A percentile compares a stretch with the other conserved stretches of the same genome.
Evolutionary conservation across 106 monocot genomes (phyloP).

Genomic region (Allium fistulosum): DNA sequence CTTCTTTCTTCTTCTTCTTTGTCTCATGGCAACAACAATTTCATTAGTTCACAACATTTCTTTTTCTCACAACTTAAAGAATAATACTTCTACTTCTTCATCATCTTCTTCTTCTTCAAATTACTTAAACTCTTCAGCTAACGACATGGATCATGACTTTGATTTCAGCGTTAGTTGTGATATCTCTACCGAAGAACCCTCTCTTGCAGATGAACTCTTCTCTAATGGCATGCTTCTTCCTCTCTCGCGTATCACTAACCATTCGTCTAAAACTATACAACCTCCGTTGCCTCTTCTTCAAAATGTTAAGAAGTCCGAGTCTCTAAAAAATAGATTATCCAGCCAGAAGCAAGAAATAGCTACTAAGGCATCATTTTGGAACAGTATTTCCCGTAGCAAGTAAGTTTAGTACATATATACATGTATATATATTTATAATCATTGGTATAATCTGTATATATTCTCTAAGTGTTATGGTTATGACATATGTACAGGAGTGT

Average conservation of each 20-base stretch:
- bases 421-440: too few relatives aligned
- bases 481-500: neutral
- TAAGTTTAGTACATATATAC: neutral
- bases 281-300: neutral
- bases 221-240: slow-evolving; percentile 7
- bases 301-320: neutral
- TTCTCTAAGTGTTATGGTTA: too few relatives aligned
- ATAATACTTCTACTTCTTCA: neutral
- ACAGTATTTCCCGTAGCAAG: neutral
- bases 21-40: neutral
- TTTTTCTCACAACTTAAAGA: slow-evolving; percentile 1
- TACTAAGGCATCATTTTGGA: neutral
- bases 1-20: neutral
- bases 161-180: neutral
- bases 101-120: neutral
- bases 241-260: neutral
- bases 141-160: neutral
- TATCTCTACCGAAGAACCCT: neutral
- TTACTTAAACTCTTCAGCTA: neutral
- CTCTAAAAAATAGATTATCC: neutral
- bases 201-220: slow-evolving; percentile 4
- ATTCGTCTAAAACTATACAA: neutral
- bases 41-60: slow-evolving; percentile 2
- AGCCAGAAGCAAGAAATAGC: neutral
- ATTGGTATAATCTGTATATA: too few relatives aligned